Percentiles rank a stretch among this genome's conserved stretches.
These are phyloP conservation scores for Gardenia jasminoides DNA, from an alignment of 257 asterid species.

Conservation along the genomic window DNA sequence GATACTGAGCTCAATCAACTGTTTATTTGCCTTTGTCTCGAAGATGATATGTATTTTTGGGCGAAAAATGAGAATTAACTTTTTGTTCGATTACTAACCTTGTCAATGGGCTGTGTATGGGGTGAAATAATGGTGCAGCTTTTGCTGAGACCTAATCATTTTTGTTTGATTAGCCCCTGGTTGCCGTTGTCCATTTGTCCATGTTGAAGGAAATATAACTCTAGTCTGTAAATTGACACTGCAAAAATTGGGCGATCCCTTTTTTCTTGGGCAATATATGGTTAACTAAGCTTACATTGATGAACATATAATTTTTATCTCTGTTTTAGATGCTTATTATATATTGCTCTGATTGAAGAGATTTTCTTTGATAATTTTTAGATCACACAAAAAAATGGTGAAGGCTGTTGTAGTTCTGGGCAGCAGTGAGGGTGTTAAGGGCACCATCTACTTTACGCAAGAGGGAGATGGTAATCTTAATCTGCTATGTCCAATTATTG, in stretches of 20 bases:
- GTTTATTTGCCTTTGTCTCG: background rate
- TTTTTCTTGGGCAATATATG: background rate
- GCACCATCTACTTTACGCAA: constrained; percentile 71
- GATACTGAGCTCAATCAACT: background rate
- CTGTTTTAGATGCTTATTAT: background rate
- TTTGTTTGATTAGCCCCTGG: background rate
- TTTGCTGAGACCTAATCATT: too few species aligned
- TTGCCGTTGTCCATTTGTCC: background rate
- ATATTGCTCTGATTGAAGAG: background rate
- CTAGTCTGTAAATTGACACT: background rate
- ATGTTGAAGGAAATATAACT: background rate
- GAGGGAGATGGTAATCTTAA: constrained; percentile 73
- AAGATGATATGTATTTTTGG: background rate
- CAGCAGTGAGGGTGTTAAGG: constrained; percentile 89
- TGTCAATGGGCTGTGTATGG: background rate
- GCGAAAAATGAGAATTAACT: background rate
- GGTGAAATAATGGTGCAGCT: background rate
- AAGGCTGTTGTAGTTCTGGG: constrained; percentile 88
- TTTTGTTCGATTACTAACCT: too few species aligned
- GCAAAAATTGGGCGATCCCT: too few species aligned
- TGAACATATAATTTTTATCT: background rate
- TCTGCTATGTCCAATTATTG: constrained; percentile 8
- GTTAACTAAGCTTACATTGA: background rate
- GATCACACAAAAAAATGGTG: constrained; percentile 82
- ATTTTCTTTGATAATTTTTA: constrained; percentile 21